Conservation (phyloP, 2,329 filamentous ascomycete species). For the Cladosporium phlei region DNA sequence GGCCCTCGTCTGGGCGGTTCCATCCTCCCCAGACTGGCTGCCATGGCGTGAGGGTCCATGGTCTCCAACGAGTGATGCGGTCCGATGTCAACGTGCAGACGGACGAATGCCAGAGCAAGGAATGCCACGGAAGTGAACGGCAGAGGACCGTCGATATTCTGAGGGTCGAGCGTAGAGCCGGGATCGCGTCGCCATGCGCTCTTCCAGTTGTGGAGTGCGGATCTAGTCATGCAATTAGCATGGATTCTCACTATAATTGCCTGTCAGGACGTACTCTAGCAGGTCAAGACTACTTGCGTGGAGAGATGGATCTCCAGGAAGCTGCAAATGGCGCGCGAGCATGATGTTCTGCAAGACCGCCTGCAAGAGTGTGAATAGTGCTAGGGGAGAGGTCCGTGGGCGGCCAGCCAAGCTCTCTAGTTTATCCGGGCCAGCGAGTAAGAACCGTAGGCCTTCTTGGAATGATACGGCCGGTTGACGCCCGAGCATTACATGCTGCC, state of each 20-base stretch:
- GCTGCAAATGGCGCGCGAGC: background rate
- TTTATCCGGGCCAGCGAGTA: background rate
- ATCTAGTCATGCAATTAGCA: background rate
- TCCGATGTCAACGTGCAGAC: slow-evolving; percentile 44
- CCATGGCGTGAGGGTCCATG: slow-evolving; percentile 39
- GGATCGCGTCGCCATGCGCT: slow-evolving; percentile 33
- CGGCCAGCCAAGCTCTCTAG: background rate
- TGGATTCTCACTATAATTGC: no score
- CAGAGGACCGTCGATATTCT: slow-evolving; percentile 34
- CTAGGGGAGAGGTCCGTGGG: background rate
- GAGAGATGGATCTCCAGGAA: background rate
- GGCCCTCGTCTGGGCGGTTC: slow-evolving; percentile 46
- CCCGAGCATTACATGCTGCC: background rate
- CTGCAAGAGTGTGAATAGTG: background rate
- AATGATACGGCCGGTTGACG: background rate
- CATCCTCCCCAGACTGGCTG: slow-evolving; percentile 34
- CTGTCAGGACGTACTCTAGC: background rate
- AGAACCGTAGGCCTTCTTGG: background rate
- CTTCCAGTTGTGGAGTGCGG: slow-evolving; percentile 32
- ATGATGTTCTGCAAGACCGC: background rate
- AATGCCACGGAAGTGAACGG: slow-evolving; percentile 44
- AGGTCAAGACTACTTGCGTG: background rate
- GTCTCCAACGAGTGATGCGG: slow-evolving; percentile 42
- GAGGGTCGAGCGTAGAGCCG: slow-evolving; percentile 34
- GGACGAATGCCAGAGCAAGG: slow-evolving; percentile 44